Base-by-base conservation (phyloP, 495 filamentous ascomycete species). In the Clavariopsis aquatica region DNA sequence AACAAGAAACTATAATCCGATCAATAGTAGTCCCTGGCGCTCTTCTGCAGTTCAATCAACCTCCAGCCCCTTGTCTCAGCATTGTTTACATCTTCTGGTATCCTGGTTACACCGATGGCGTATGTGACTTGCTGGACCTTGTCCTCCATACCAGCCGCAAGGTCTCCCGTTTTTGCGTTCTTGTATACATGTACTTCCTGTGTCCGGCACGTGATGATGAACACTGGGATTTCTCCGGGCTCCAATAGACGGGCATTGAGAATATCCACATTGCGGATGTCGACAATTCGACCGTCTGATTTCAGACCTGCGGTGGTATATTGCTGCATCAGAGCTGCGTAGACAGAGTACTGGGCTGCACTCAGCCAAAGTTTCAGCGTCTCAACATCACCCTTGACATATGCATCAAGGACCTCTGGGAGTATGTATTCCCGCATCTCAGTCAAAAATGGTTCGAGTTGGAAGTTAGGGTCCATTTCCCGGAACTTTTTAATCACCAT, bases 61-160 rank as follows among this genome's bases (percentile, higher is more conserved):
- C 92, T 85, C 94, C 94, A 98, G 17, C 94, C 94, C 67, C 92
- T 83, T 4, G 94, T 98, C 77, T 98, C 94, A 0, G 91, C 91
- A 77, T 98, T 98, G 79, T 85, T 93, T 57, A 98, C 94, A 67
- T 98, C 94, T 71, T 98, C 94, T 23, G 93, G 83, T 38, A 96
- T 85, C 57, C 94, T 82, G 1, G 94, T 98, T 57, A 98, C 87
- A 57, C 94, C 94, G 68, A 98, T 98, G 46, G 93, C 94, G 69
- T 98, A 98, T 0, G 95, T 97, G 65, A 98, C 94, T 60, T 95
- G 88, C 75, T 97, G 93, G 29, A 98, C 94, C 78, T 90, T 93
- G 77, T 98, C 94, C 75, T 98, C 95, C 91, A 96, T 96, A 29
- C 94, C 94, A n/a, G 94, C 94, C 20, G 92, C 92, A 43, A 98